Conservation (phyloP, 495 filamentous ascomycete genomes). For the Astrocystis sublimbata region DNA sequence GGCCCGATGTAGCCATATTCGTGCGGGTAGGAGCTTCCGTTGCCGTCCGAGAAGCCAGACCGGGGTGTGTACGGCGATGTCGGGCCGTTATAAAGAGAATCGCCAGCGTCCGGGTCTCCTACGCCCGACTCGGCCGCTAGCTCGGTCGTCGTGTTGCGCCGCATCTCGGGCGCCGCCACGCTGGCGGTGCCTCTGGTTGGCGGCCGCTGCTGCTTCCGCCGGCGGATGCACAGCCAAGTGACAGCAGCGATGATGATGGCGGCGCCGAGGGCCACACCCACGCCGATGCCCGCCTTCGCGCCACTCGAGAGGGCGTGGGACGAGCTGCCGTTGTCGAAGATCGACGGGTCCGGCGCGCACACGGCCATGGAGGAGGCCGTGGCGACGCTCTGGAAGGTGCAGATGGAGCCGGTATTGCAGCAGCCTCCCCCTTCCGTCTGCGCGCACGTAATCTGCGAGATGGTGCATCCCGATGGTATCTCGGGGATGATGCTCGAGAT, state of each 20-base stretch:
- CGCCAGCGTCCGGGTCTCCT: neutral
- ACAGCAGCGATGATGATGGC: conserved; percentile 37
- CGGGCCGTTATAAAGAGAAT: conserved; percentile 1
- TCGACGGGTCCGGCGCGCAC: conserved; percentile 24
- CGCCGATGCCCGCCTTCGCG: conserved; percentile 48
- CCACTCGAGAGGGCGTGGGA: conserved; percentile 33
- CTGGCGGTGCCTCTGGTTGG: neutral
- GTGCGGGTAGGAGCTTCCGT: conserved; percentile 24
- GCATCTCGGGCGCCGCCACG: conserved; percentile 9
- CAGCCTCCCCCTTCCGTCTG: conserved; percentile 70
- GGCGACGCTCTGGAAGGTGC: conserved; percentile 55
- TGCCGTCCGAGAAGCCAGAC: conserved; percentile 16
- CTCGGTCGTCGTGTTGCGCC: conserved; percentile 8
- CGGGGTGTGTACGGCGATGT: neutral
- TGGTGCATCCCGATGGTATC: conserved; percentile 60
- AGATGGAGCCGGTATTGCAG: conserved; percentile 69
- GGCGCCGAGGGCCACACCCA: conserved; percentile 43
- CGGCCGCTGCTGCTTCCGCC: conserved; percentile 24
- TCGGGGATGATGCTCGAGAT: conserved; percentile 21
- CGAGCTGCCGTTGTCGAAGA: conserved; percentile 14
- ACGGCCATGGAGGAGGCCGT: conserved; percentile 42
- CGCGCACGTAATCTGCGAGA: conserved; percentile 69
- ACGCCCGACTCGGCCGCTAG: conserved; percentile 5
- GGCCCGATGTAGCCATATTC: conserved; percentile 38
- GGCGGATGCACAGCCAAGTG: conserved; percentile 40